Conservation (phyloP, 495 filamentous ascomycete genomes). For the Neurospora tetrasperma region DNA sequence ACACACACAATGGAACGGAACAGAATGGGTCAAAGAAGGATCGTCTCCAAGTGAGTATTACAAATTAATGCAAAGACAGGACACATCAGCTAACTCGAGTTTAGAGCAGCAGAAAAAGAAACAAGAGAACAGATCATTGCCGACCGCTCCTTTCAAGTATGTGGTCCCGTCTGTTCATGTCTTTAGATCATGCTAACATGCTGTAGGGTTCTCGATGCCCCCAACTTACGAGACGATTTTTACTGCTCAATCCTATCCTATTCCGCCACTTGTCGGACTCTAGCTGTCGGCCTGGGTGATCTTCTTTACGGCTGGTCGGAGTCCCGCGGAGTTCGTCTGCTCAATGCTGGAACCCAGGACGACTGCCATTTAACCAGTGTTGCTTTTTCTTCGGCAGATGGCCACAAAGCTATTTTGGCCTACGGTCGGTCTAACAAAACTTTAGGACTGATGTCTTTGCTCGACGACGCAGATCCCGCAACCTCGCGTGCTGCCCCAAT, state of each 20-base stretch:
- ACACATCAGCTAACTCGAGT: background rate
- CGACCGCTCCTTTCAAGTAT: constrained; percentile 68
- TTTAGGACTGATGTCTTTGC: constrained; percentile 42
- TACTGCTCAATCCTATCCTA: constrained; percentile 92
- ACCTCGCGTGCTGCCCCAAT: constrained; percentile 2
- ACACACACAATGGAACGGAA: constrained; percentile 44
- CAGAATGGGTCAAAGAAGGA: constrained; percentile 46
- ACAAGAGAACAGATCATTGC: constrained; percentile 34
- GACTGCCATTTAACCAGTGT: constrained; percentile 61
- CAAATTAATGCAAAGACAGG: background rate
- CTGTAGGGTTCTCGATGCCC: constrained; percentile 71
- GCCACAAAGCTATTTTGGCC: constrained; percentile 70
- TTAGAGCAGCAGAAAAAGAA: constrained; percentile 8
- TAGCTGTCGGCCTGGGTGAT: constrained; percentile 75
- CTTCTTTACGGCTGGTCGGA: constrained; percentile 89
- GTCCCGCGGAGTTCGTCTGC: constrained; percentile 36
- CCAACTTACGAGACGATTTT: constrained; percentile 81
- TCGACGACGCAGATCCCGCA: constrained; percentile 23
- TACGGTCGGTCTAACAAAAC: constrained; percentile 65
- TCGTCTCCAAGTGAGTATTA: constrained; percentile 38
- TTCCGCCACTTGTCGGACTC: constrained; percentile 55
- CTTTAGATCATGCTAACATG: constrained; percentile 4
- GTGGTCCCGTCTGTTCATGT: constrained; percentile 14
- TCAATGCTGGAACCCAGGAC: constrained; percentile 28
- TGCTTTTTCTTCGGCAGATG: constrained; percentile 75